Conservation (phyloP, 495 filamentous ascomycete genomes). For the Saxispiralis lemnorum region DNA sequence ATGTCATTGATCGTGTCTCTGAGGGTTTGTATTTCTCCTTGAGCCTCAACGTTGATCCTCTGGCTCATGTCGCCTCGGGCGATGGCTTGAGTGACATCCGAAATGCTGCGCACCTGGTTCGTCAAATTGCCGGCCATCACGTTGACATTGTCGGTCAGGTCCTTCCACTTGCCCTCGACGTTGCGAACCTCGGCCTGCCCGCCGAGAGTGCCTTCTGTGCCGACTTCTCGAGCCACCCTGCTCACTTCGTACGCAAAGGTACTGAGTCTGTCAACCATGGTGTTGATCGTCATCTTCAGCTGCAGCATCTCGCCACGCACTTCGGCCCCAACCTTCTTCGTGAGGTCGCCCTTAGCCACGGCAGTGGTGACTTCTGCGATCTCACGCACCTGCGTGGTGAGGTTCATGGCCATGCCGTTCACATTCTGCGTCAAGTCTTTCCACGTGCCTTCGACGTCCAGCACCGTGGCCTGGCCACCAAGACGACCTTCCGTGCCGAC, state of each 20-base stretch:
- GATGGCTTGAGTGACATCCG: constrained; percentile 92
- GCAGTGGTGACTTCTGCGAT: constrained; percentile 97
- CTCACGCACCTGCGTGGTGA: constrained; percentile 94
- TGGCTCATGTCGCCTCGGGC: constrained; percentile 86
- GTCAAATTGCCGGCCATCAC: constrained; percentile 94
- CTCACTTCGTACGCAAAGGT: constrained; percentile 97
- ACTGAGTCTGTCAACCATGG: constrained; percentile 94
- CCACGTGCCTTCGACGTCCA: constrained; percentile 96
- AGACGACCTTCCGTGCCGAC: constrained; percentile 93
- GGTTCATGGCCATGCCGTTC: constrained; percentile 96
- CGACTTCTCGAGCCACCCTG: constrained; percentile 95
- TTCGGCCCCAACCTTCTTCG: constrained; percentile 88
- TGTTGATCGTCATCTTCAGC: constrained; percentile 95
- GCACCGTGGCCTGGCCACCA: constrained; percentile 89
- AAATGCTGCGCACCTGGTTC: constrained; percentile 86
- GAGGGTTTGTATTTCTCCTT: constrained; percentile 81
- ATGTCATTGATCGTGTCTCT: constrained; percentile 99
- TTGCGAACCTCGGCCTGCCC: constrained; percentile 94
- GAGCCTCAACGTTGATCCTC: constrained; percentile 88
- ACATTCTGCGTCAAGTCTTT: constrained; percentile 93
- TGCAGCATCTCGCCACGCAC: constrained; percentile 90
- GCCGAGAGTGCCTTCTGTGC: constrained; percentile 87
- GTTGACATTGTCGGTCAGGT: constrained; percentile 89
- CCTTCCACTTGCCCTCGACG: constrained; percentile 98
- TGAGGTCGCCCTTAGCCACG: constrained; percentile 85